phyloP scores from a whole-genome alignment of 495 filamentous ascomycete genomes.

The Trichocladium uniseriatum region DNA sequence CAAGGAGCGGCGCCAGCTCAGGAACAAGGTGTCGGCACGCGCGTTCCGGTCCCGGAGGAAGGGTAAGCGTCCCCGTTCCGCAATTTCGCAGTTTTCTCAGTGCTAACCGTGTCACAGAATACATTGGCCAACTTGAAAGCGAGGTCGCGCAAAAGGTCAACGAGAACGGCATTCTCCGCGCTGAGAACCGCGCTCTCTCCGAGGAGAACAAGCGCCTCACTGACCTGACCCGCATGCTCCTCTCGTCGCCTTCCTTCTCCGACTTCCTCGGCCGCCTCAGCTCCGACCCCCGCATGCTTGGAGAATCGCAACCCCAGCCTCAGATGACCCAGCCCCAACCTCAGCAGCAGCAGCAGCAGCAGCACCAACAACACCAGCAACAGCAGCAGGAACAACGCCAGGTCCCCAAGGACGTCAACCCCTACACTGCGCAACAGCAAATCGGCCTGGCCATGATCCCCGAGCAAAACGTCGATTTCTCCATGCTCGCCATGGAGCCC shows the following conservation, averaged over 20 bases:
- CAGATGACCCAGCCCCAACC: slow-evolving; percentile 14
- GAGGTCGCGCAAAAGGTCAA: slow-evolving; percentile 65
- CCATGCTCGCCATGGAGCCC: slow-evolving; percentile 45
- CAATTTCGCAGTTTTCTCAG: background rate
- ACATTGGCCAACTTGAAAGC: slow-evolving; percentile 83
- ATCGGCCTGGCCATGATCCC: slow-evolving; percentile 68
- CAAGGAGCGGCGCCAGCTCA: slow-evolving; percentile 86
- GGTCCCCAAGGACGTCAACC: slow-evolving; percentile 55
- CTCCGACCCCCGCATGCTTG: slow-evolving; percentile 21
- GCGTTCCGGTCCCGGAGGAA: slow-evolving; percentile 94
- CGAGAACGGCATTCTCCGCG: slow-evolving; percentile 61
- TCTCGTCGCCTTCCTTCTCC: slow-evolving; percentile 79
- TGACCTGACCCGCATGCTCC: slow-evolving; percentile 69
- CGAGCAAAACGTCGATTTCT: slow-evolving; percentile 59
- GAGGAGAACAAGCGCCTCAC: slow-evolving; percentile 74
- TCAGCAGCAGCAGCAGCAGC: slow-evolving; percentile 22
- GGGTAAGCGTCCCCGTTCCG: slow-evolving; percentile 47
- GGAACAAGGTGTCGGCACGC: slow-evolving; percentile 96
- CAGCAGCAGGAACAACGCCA: slow-evolving; percentile 35
- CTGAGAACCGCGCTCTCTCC: slow-evolving; percentile 61
- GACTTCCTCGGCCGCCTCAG: slow-evolving; percentile 68
- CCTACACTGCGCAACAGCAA: slow-evolving; percentile 48
- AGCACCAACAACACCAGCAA: slow-evolving; percentile 24
- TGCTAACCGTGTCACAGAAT: slow-evolving; percentile 61
- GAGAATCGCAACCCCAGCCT: slow-evolving; percentile 29